Percentiles rank a stretch among this genome's conserved stretches.
phyloP scores from a whole-genome alignment of 192 early-diverging fungal species.

The Paraglomus occultum region DNA sequence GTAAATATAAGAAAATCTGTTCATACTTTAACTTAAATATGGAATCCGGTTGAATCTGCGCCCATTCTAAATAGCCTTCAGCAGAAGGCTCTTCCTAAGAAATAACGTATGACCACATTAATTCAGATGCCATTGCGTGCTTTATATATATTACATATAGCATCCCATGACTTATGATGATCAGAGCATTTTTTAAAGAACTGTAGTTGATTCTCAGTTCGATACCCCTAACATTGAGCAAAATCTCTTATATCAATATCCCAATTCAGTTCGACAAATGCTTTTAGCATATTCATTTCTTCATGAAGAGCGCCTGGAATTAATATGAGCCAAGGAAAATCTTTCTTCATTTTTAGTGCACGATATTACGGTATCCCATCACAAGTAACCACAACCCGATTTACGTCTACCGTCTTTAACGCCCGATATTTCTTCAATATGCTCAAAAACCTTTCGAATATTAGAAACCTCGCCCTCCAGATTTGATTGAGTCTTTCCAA shows the following conservation, averaged over 20 bases:
- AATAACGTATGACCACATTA: slow-evolving; percentile 1
- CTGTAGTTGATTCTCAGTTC: neutral
- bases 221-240: slow-evolving; percentile 5
- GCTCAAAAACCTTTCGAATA: slow-evolving; percentile 22
- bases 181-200: slow-evolving; percentile 14
- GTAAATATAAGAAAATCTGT: slow-evolving; percentile 13
- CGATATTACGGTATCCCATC: slow-evolving; percentile 12
- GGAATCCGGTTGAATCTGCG: slow-evolving; percentile 12
- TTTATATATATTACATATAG: slow-evolving; percentile 17
- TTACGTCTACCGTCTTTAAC: neutral
- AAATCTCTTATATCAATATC: slow-evolving; percentile 14
- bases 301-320: slow-evolving; percentile 10
- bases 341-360: neutral
- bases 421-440: slow-evolving; percentile 5
- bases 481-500: neutral
- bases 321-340: slow-evolving; percentile 22
- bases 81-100: slow-evolving; percentile 13
- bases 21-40: neutral
- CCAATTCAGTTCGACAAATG: neutral
- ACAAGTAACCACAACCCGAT: slow-evolving; percentile 18
- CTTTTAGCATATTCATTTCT: slow-evolving; percentile 1
- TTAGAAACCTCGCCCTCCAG: neutral
- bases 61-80: slow-evolving; percentile 22
- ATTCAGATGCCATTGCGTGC: slow-evolving; percentile 7
- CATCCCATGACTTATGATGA: slow-evolving; percentile 17